Conservation (phyloP, 768 basidiomycete genomes). For the Leucosporidium creatinivorum region DNA sequence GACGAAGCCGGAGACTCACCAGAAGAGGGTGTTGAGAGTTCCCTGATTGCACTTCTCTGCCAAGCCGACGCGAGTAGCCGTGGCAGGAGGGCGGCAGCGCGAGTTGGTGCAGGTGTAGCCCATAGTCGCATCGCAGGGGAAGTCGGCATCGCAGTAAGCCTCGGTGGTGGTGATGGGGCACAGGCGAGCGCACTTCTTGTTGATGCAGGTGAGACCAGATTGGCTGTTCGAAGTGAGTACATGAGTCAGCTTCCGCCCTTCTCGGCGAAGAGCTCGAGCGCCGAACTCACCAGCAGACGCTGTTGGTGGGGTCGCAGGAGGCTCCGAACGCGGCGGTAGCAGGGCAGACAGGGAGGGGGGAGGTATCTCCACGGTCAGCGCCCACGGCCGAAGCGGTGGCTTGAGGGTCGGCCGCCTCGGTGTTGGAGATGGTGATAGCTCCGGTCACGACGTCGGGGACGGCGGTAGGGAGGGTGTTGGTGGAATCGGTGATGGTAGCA, state of each 20-base stretch:
- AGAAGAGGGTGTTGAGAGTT: slow-evolving; percentile 24
- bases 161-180: slow-evolving; percentile 27
- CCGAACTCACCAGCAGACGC: slow-evolving; percentile 14
- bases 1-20: slow-evolving; percentile 1
- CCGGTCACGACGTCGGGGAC: slow-evolving; percentile 3
- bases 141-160: slow-evolving; percentile 25
- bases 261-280: too few relatives aligned
- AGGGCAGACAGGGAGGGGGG: slow-evolving; percentile 4
- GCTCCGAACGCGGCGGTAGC: background rate
- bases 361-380: background rate
- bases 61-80: slow-evolving; percentile 18
- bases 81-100: slow-evolving; percentile 25
- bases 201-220: slow-evolving; percentile 20
- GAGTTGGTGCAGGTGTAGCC: slow-evolving; percentile 26
- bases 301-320: slow-evolving; percentile 14
- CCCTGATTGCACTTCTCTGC: slow-evolving; percentile 27
- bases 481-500: background rate
- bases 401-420: slow-evolving; percentile 2
- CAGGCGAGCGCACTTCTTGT: slow-evolving; percentile 11
- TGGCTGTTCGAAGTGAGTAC: background rate
- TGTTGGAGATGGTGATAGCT: slow-evolving; percentile 21
- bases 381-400: slow-evolving; percentile 12
- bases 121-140: slow-evolving; percentile 17
- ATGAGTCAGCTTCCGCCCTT: too few relatives aligned
- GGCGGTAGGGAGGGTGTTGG: slow-evolving; percentile 5